Conservation (phyloP, 2,329 filamentous ascomycete species). For the Elsinoe necatrix region DNA sequence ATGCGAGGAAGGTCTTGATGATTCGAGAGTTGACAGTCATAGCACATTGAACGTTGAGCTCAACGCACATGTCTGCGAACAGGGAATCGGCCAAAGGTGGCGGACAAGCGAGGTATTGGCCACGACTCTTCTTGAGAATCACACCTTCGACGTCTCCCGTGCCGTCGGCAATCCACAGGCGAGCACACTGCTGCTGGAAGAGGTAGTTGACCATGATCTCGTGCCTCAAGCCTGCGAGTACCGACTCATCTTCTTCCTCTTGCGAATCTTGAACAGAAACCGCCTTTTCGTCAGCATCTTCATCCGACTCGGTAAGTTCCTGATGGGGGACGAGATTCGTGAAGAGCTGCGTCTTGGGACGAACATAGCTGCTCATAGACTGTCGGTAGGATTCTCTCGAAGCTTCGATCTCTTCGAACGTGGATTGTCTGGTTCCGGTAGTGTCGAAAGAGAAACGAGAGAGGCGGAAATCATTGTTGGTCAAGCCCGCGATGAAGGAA, state of each 20-base stretch:
- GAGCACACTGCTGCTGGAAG: conserved; percentile 69
- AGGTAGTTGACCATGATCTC: conserved; percentile 79
- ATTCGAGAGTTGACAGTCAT: conserved; percentile 76
- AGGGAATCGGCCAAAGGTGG: conserved; percentile 53
- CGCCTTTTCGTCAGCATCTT: conserved; percentile 11
- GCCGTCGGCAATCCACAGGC: conserved; percentile 64
- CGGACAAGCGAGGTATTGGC: conserved; percentile 66
- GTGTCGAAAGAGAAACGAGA: conserved; percentile 7
- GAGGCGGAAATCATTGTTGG: neutral
- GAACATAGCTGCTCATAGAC: neutral
- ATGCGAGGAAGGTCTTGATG: conserved; percentile 68
- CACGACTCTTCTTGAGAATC: conserved; percentile 59
- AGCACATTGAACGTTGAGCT: conserved; percentile 67
- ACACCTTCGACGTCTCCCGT: conserved; percentile 64
- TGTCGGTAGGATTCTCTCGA: conserved; percentile 4
- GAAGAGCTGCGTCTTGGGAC: neutral
- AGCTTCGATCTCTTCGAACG: conserved; percentile 7
- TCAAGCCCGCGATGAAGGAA: neutral
- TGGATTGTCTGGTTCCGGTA: conserved; percentile 3
- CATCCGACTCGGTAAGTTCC: neutral
- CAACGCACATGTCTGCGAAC: conserved; percentile 56
- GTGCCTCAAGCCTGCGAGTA: conserved; percentile 65
- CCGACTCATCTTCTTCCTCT: conserved; percentile 22
- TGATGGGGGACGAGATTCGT: neutral
- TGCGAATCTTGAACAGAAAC: neutral